These are phyloP conservation scores for Candida pseudoglaebosa DNA, from an alignment of 805 yeast species.

Conservation along the genomic window DNA sequence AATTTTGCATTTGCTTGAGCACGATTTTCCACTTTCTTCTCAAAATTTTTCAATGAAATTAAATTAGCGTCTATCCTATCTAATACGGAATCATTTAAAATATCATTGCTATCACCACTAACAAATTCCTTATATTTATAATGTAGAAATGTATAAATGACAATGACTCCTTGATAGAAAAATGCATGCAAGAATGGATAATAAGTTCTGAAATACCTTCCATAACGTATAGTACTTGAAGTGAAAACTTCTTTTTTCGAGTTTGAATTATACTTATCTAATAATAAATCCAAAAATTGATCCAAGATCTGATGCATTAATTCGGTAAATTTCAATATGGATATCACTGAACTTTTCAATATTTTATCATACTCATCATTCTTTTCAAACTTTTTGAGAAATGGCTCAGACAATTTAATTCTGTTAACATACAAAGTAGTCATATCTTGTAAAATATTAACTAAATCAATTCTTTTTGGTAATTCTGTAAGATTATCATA, in stretches of 20 bases:
- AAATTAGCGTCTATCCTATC: slow-evolving; percentile 20
- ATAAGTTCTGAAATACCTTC: slow-evolving; percentile 32
- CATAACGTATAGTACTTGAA: slow-evolving; percentile 15
- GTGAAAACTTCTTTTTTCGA: background rate
- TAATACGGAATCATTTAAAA: slow-evolving; percentile 15
- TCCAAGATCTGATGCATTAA: slow-evolving; percentile 31
- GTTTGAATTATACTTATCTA: slow-evolving; percentile 4
- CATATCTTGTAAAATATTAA: slow-evolving; percentile 42
- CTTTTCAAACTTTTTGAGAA: slow-evolving; percentile 32
- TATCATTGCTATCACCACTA: slow-evolving; percentile 6
- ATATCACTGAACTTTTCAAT: slow-evolving; percentile 34
- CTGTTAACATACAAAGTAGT: slow-evolving; percentile 46
- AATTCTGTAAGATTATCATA: slow-evolving; percentile 18
- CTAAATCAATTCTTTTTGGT: slow-evolving; percentile 20
- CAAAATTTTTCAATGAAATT: slow-evolving; percentile 20
- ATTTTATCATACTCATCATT: slow-evolving; percentile 26
- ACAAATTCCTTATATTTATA: slow-evolving; percentile 27
- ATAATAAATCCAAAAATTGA: slow-evolving; percentile 18
- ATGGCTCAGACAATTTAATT: slow-evolving; percentile 51
- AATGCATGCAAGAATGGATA: slow-evolving; percentile 49
- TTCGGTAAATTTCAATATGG: slow-evolving; percentile 35
- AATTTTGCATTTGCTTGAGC: slow-evolving; percentile 17
- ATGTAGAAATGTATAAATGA: slow-evolving; percentile 46
- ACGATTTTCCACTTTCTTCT: slow-evolving; percentile 18
- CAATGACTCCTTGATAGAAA: slow-evolving; percentile 49